phyloP scores from a whole-genome alignment of 179 eudicot genomes.

The Sideroxylon spinosum region DNA sequence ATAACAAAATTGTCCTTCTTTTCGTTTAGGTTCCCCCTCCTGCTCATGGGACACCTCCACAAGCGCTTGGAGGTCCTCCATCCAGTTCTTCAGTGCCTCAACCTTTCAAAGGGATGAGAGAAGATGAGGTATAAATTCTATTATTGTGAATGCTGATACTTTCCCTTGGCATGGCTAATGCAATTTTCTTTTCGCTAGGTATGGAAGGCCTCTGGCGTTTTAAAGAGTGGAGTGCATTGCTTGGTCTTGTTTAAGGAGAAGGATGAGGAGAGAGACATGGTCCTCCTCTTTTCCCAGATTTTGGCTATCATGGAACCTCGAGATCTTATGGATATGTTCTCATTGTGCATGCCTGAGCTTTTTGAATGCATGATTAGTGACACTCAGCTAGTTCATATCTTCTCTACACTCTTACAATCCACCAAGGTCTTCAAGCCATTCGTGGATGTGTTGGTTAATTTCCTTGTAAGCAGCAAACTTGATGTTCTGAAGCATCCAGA shows the following conservation, averaged over 20 bases:
- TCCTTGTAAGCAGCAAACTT: slow-evolving; percentile 89
- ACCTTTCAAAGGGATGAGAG: slow-evolving; percentile 88
- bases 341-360: slow-evolving; percentile 94
- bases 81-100: slow-evolving; percentile 50
- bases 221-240: slow-evolving; percentile 97
- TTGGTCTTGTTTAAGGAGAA: slow-evolving; percentile 83
- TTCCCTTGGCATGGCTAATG: slow-evolving; percentile 2
- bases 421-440: slow-evolving; percentile 84
- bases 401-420: slow-evolving; percentile 70
- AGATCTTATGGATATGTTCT: slow-evolving; percentile 97
- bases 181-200: slow-evolving; percentile 39
- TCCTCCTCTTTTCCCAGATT: slow-evolving; percentile 79
- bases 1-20: slow-evolving; percentile 2
- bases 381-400: slow-evolving; percentile 79
- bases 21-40: slow-evolving; percentile 59
- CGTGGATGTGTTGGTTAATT: slow-evolving; percentile 88
- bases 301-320: slow-evolving; percentile 94
- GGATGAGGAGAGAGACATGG: slow-evolving; percentile 94
- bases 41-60: slow-evolving; percentile 74
- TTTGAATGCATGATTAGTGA: slow-evolving; percentile 95
- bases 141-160: not conserved
- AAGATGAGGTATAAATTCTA: slow-evolving; percentile 68
- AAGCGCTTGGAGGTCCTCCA: slow-evolving; percentile 56
- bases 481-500: slow-evolving; percentile 91
- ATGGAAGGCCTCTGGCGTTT: slow-evolving; percentile 91